Base-by-base conservation (phyloP, 805 yeast genomes). In the Yamadazyma sp. region DNA sequence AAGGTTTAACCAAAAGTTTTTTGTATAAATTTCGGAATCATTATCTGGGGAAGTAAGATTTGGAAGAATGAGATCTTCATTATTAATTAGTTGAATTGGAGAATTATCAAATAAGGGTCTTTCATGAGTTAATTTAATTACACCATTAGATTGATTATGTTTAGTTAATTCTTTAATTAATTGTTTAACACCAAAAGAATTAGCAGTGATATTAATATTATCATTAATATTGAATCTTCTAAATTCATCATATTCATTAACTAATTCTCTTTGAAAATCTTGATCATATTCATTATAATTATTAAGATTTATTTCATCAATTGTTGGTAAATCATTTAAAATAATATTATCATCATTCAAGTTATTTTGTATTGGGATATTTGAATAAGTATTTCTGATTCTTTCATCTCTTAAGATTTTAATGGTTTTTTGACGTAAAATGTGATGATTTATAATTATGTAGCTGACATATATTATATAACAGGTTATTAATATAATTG, bases 391-490 rank as follows among this genome's bases (percentile, higher is more conserved):
- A 10, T 50, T 39, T 36, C 67, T 39, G 6, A 58, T 44, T 23
- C 62, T 40, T 23, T 44, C 50, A 12, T 55, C 49, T 19, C 48
- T 30, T 30, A 51, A 19, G 17, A 38, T 27, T 12, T 39, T 42
- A 9, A 36, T 35, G 4, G 49, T 37, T 25, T 36, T 37, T 6
- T 36, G 26, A 30, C 49, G 50, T 22, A 45, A 35, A 2, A 37
- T 16, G 3, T 60, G 49, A 38, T 58, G 62, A 10, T 35, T 36
- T 11, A 48, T 69, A 4, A 68, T 52, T 62, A 56, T 80, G 40
- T 56, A 60, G 0, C 62, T 37, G 3, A 86, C 86, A 49, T 86
- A 89, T 0, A 52, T 39, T 1, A 73, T 41, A 52, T 89, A 88
- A 5, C 78, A 51, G 0, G 54, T 38, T 7, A 83, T 62, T 74